Base-by-base conservation (phyloP, 2,329 filamentous ascomycete genomes). In the Monosporascus sp. region DNA sequence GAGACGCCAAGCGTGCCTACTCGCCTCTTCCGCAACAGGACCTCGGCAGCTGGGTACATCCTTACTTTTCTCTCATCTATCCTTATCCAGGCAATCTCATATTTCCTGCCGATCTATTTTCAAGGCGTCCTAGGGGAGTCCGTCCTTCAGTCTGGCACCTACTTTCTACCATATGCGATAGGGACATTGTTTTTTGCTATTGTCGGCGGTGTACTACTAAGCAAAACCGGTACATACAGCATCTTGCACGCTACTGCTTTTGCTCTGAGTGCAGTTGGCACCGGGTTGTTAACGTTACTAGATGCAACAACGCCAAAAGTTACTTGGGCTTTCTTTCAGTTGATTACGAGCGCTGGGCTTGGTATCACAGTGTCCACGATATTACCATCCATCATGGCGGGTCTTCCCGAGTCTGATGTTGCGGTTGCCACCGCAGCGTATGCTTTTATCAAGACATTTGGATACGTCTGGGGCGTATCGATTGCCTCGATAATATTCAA, bases 181-280 rank as follows among this genome's bases (percentile, higher is more conserved):
- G 36, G 22, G 8, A 26, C 49, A 5, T n/a, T 54, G 17, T 14
- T 51, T 5, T 22, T 3, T 34, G 49, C 41, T 1, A 17, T 51
- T 7, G 45, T 59, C 1, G 57, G 56, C n/a, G 64, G 69, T 0
- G 56, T 61, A 3, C 22, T 69, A 17, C 62, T 73, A 7, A 61
- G 63, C 0, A 66, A 64, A 9, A 59, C 61, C 2, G 82, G 82
- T 16, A 71, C 72, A 41, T 84, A 82, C 63, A 73, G 66, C 1
- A 64, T 69, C 16, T 56, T 70, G 47, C 67, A 69, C 36, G 22
- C 59, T 3, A 52, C 48, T 0, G 67, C 62, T 14, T 70, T 64
- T 55, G 44, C 58, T 4, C 52, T 76, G 14, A 66, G 68, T 43
- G 60, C 66, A 0, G 34, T 73, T 5, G 70, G 69, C 0, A 52